Base-by-base conservation (phyloP, 2,329 filamentous ascomycete genomes). In the Ophiocordyceps camponoti-saundersi region DNA sequence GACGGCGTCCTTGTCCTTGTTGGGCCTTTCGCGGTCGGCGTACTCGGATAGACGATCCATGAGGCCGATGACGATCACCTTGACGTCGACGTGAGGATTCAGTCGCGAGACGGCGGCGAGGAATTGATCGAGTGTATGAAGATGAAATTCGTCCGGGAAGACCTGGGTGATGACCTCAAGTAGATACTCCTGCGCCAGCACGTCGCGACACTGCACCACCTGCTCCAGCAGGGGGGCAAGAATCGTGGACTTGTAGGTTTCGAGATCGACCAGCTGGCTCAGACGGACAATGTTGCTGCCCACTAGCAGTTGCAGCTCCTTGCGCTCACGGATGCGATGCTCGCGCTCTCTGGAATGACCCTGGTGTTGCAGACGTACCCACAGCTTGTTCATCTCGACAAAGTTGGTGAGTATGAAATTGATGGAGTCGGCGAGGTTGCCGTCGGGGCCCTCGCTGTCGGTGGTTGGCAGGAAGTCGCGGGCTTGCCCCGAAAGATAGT, bases 341-440 rank as follows among this genome's bases (percentile, higher is more conserved):
- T 98, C 92, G 46, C 92, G 75, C 65, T 98, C 92, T 57, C 90
- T 77, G 39, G 92, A 98, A 61, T 95, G 92, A 23, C 92, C 92
- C 62, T 98, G 92, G 63, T 98, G 92, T 63, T 98, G 92, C 59
- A 96, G 70, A 42, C 92, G 82, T 52, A 98, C 92, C 92, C 92
- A 98, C 32, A 98, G 74, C 73, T 98, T 98, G 69, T 98, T 98
- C 92, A 98, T 98, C 67, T 98, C 92, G 55, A 98, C 92, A 60
- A 98, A 98, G 59, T 98, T 98, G 50, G 92, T 98, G 59, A 98
- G 69, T 47, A 96, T 83, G 61, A 98, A 98, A 69, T 87, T 95
- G 67, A 98, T 95, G 34, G 89, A 95, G 66, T 98, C 92, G 63
- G 94, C 87, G 44, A 96, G 70, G 58, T 95, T 96, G 45, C 92